phyloP scores from a whole-genome alignment of 2,329 filamentous ascomycete genomes.

The Aspergillus flavus region DNA sequence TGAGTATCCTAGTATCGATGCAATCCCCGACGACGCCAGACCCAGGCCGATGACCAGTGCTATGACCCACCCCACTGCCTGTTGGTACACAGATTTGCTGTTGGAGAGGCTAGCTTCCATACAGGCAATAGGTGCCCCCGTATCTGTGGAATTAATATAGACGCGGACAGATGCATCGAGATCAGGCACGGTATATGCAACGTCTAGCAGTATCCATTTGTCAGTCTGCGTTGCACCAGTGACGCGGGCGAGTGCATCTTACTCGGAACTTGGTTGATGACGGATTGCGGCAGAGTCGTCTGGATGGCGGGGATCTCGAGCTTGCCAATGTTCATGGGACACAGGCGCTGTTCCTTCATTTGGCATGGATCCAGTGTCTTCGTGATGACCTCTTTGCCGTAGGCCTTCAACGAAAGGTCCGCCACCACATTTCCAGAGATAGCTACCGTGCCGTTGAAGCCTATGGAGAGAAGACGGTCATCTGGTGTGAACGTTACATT shows the following conservation, averaged over 20 bases:
- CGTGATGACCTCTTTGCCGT: slow-evolving; percentile 73
- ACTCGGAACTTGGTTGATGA: slow-evolving; percentile 69
- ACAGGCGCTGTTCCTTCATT: slow-evolving; percentile 70
- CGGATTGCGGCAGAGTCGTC: slow-evolving; percentile 58
- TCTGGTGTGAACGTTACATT: slow-evolving; percentile 67
- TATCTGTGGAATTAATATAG: slow-evolving; percentile 72
- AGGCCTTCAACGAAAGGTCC: slow-evolving; percentile 74
- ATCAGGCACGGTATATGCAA: slow-evolving; percentile 87
- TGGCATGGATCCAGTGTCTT: slow-evolving; percentile 74
- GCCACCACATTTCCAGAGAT: slow-evolving; percentile 81
- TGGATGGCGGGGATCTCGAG: slow-evolving; percentile 72
- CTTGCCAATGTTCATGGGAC: slow-evolving; percentile 84
- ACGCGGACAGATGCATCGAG: slow-evolving; percentile 82
- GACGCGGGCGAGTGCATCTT: slow-evolving; percentile 24
- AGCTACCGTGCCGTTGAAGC: slow-evolving; percentile 79
- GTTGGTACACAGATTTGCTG: slow-evolving; percentile 84
- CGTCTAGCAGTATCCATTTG: slow-evolving; percentile 51
- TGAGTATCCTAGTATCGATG: slow-evolving; percentile 85
- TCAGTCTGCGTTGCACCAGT: not conserved
- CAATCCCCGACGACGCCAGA: slow-evolving; percentile 79
- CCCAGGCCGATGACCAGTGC: slow-evolving; percentile 84
- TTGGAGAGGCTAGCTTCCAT: slow-evolving; percentile 87
- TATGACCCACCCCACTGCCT: slow-evolving; percentile 85
- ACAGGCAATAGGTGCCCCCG: slow-evolving; percentile 71
- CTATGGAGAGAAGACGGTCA: slow-evolving; percentile 72